phyloP scores from a whole-genome alignment of 2,329 filamentous ascomycete species.

The Cadophora sp. region DNA sequence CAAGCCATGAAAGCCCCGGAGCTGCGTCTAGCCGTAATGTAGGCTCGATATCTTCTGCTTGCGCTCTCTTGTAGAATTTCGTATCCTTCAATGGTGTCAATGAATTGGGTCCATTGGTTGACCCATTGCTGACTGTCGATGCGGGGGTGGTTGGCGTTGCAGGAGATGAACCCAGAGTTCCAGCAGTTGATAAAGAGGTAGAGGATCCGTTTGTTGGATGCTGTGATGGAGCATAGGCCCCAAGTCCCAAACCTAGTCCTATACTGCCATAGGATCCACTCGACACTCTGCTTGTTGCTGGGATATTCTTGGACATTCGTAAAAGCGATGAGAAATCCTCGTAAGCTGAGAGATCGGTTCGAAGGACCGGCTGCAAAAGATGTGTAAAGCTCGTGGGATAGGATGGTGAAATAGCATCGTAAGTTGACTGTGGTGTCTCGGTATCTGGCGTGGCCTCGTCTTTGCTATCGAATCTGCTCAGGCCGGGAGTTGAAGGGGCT shows the following conservation, averaged over 20 bases:
- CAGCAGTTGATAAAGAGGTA: slow-evolving; percentile 60
- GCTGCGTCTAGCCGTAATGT: slow-evolving; percentile 88
- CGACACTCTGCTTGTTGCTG: slow-evolving; percentile 68
- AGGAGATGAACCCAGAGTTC: slow-evolving; percentile 60
- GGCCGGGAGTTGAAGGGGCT: slow-evolving; percentile 76
- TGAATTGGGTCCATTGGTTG: slow-evolving; percentile 46
- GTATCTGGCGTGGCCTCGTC: slow-evolving; percentile 53
- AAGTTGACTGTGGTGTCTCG: slow-evolving; percentile 41
- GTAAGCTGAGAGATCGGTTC: slow-evolving; percentile 81
- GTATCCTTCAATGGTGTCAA: slow-evolving; percentile 81
- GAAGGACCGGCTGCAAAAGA: slow-evolving; percentile 81
- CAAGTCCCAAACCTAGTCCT: slow-evolving; percentile 51
- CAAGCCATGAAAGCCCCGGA: slow-evolving; percentile 92
- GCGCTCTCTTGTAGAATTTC: slow-evolving; percentile 89
- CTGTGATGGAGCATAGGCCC: slow-evolving; percentile 53
- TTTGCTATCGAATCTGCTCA: slow-evolving; percentile 70
- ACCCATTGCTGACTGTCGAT: slow-evolving; percentile 56
- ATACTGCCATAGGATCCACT: slow-evolving; percentile 74
- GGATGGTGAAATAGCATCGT: slow-evolving; percentile 57
- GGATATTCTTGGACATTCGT: slow-evolving; percentile 64
- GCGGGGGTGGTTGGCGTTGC: slow-evolving; percentile 65
- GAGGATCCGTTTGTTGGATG: slow-evolving; percentile 65
- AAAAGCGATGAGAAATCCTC: slow-evolving; percentile 85
- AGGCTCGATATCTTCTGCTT: slow-evolving; percentile 93
- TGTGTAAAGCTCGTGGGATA: slow-evolving; percentile 79